phyloP scores from a whole-genome alignment of 2,329 filamentous ascomycete species.

The Periconia sp. region DNA sequence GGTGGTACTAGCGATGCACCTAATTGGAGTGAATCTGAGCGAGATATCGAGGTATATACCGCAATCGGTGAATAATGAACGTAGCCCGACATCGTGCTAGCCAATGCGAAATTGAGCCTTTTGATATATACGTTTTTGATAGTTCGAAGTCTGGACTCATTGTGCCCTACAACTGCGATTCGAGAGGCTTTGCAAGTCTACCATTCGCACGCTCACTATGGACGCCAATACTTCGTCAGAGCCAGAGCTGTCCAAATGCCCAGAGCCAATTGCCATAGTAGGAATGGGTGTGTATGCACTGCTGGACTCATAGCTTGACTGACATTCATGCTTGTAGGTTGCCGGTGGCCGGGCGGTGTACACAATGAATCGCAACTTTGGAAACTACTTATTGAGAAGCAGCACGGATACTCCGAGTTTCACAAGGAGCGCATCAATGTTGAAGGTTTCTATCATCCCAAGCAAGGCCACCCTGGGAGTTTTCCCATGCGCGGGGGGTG shows the following conservation, averaged over 20 bases:
- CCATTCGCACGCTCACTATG: too few relatives aligned
- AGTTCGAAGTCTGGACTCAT: too few relatives aligned
- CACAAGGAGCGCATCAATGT: slow-evolving; percentile 33
- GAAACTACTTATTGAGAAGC: slow-evolving; percentile 32
- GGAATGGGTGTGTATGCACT: neutral
- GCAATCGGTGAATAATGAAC: too few relatives aligned
- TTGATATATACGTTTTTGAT: too few relatives aligned
- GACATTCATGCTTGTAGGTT: neutral
- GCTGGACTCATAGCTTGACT: neutral
- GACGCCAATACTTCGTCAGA: too few relatives aligned
- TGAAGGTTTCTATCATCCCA: slow-evolving; percentile 36
- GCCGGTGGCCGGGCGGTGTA: slow-evolving; percentile 1
- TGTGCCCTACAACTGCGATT: too few relatives aligned
- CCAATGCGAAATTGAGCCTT: too few relatives aligned
- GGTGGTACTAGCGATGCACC: too few relatives aligned
- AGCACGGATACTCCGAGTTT: slow-evolving; percentile 25
- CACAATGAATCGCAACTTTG: slow-evolving; percentile 19
- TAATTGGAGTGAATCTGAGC: too few relatives aligned
- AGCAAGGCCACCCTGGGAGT: slow-evolving; percentile 26
- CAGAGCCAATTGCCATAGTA: slow-evolving; percentile 2
- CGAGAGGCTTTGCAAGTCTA: too few relatives aligned
- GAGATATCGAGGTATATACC: too few relatives aligned
- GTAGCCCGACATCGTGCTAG: too few relatives aligned
- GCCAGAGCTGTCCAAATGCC: neutral
- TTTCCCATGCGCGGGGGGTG: slow-evolving; percentile 10